phyloP scores from a whole-genome alignment of 2,329 filamentous ascomycete species.

The Ascochyta fabae region DNA sequence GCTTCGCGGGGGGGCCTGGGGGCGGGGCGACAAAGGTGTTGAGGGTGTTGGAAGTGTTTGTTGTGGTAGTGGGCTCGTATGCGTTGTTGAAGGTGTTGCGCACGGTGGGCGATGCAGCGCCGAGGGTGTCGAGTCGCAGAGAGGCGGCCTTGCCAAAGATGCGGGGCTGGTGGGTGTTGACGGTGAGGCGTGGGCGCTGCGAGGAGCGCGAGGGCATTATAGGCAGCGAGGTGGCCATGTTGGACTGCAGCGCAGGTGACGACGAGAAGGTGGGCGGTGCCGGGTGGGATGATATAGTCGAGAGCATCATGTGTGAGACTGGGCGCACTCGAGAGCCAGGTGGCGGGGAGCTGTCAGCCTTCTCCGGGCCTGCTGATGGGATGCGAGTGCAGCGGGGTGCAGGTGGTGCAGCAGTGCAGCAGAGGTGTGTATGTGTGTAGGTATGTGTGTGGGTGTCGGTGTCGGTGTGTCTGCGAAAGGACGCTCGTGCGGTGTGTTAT shows the following conservation, averaged over 20 bases:
- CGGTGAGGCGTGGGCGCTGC: conserved; percentile 64
- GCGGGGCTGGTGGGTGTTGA: conserved; percentile 61
- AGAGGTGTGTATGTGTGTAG: background rate
- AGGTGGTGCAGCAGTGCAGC: background rate
- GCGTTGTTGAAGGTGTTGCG: conserved; percentile 69
- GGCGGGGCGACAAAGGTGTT: conserved; percentile 28
- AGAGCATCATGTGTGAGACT: conserved; percentile 45
- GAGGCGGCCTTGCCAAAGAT: conserved; percentile 62
- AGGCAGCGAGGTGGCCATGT: conserved; percentile 55
- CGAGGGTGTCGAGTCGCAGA: conserved; percentile 60
- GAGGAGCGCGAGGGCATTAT: conserved; percentile 45
- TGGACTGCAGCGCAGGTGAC: conserved; percentile 41
- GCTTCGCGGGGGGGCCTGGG: conserved; percentile 37
- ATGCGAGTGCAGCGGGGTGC: background rate
- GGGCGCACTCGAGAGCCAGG: conserved; percentile 8
- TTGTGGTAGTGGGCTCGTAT: conserved; percentile 51
- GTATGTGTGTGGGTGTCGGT: background rate
- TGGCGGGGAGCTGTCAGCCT: conserved; percentile 17
- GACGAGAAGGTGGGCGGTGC: conserved; percentile 34
- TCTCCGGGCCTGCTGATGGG: conserved; percentile 9
- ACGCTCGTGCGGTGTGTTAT: too few relatives aligned
- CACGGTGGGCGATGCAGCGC: conserved; percentile 65
- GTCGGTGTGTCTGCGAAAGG: background rate
- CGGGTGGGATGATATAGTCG: conserved; percentile 43
- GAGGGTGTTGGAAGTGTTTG: conserved; percentile 14